Evolutionary conservation across 805 yeast species (phyloP), one percentile per base, ranked within the genome.

Genomic region (Diddensiella transvaalensis): DNA sequence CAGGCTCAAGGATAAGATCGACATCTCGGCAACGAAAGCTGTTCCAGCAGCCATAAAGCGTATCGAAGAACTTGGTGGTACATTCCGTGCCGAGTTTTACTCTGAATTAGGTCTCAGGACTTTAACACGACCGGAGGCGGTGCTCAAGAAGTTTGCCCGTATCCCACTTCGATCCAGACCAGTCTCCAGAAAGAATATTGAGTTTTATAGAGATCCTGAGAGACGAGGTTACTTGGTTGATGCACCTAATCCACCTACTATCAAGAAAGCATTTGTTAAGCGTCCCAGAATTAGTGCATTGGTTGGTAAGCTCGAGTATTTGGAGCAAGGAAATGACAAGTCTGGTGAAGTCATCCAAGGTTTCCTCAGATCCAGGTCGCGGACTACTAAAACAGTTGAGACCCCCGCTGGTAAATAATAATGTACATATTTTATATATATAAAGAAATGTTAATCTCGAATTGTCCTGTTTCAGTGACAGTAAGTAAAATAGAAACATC

Each of bases 101-200:
- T 78, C 80, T 44, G 74, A 78, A 40, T 68, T 88, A 29, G 83
- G 87, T 2, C 77, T 85, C 60, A 73, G 79, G 59, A 91, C 88
- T 3, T 93, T 88, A 60, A 72, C 87, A 35, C 68, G 82, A 40
- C 97, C 98, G 8, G 77, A 79, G 41, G 74, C 82, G 66, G 85
- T 82, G 58, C 64, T 85, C 42, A 66, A 73, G 54, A 84, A 76
- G 59, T 82, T 80, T 61, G 96, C 95, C 15, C 80, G 88, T 55
- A 65, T 90, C 13, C 98, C 98, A 40, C 65, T 87, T 55, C 82
- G 79, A 45, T 89, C 97, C 1, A 80, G 89, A 66, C 99, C 99
- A 11, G 84, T 83, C 5, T 81, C 79, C 58, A 80, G 86, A 68
- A 84, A 87, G 67, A 88, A 85, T 61, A 82, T 91, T 48, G 80